Percentiles rank a stretch among this genome's conserved stretches.
These are phyloP conservation scores for Fusarium pilosicola DNA, from an alignment of 2,329 filamentous ascomycete species.

Conservation along the genomic window DNA sequence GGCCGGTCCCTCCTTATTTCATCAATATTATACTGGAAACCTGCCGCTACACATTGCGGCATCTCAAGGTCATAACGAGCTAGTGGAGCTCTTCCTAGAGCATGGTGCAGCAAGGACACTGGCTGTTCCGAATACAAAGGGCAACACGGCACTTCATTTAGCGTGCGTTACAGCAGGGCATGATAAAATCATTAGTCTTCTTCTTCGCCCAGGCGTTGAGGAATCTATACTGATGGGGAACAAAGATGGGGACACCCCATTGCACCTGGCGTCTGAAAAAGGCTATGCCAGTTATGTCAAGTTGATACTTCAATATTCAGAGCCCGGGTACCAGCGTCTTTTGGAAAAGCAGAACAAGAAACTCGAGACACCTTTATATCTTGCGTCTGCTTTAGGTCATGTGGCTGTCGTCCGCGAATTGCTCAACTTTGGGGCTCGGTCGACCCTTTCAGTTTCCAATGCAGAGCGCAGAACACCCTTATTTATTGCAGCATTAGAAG, in stretches of 20 bases:
- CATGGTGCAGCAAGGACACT: accelerated
- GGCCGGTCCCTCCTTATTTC: too few relatives aligned
- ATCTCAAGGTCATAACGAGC: too few relatives aligned
- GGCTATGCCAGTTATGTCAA: neutral
- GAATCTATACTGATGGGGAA: accelerated
- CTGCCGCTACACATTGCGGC: too few relatives aligned
- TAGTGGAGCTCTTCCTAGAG: too few relatives aligned
- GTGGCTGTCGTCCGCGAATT: neutral
- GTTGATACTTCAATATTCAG: neutral
- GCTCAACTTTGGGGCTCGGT: neutral
- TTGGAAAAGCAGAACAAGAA: accelerated
- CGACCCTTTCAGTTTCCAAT: accelerated
- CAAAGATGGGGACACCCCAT: accelerated
- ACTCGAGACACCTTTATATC: neutral
- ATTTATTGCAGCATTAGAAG: accelerated
- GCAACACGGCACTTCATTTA: accelerated
- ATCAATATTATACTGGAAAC: too few relatives aligned
- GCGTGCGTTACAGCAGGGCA: too few relatives aligned
- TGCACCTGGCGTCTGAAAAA: accelerated
- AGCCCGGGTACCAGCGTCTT: accelerated
- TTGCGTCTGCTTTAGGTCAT: neutral
- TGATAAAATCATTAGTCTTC: accelerated
- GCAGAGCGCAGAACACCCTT: accelerated
- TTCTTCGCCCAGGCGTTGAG: neutral
- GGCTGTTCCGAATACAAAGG: too few relatives aligned